phyloP scores from a whole-genome alignment of 1,284 basidiomycete species.

The Ganoderma boninense region DNA sequence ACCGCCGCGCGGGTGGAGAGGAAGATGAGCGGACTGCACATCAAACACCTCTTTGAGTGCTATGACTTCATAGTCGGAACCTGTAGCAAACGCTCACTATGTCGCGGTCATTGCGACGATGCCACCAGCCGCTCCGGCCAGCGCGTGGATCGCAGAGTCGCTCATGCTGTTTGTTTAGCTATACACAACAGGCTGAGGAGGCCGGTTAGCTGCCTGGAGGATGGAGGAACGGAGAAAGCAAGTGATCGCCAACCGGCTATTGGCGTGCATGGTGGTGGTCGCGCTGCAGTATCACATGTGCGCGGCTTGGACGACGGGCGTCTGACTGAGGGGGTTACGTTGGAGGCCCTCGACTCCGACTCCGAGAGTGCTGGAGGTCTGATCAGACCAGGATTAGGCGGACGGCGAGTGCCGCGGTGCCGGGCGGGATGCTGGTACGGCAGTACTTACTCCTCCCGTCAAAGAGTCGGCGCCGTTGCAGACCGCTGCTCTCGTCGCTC shows the following conservation, averaged over 20 bases:
- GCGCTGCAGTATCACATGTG: conserved; percentile 13
- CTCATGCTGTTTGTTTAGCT: conserved; percentile 43
- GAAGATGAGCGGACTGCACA: conserved; percentile 85
- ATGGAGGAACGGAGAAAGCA: background rate
- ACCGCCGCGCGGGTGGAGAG: conserved; percentile 95
- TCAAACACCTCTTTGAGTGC: conserved; percentile 20
- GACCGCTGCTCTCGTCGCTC: background rate
- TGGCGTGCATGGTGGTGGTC: conserved; percentile 5
- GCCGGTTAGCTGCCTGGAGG: background rate
- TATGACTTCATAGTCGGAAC: background rate
- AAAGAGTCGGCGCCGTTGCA: background rate
- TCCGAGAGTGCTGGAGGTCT: too few relatives aligned
- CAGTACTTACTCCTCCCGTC: background rate
- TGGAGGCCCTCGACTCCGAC: too few relatives aligned
- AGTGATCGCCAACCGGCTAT: background rate
- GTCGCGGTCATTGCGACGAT: conserved; percentile 89
- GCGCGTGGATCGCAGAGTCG: conserved; percentile 90
- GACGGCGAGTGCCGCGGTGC: conserved; percentile 1
- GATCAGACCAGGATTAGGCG: background rate
- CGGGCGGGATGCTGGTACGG: background rate
- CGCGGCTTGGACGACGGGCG: conserved; percentile 8
- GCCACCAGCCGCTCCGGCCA: conserved; percentile 92
- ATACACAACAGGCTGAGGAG: background rate
- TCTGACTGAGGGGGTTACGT: background rate
- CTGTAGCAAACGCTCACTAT: conserved; percentile 65